A percentile compares a stretch with the other conserved stretches of the same genome.
These are phyloP conservation scores for Eragrostis curvula DNA, from an alignment of 176 grass and related monocot genomes.

Conservation along the genomic window DNA sequence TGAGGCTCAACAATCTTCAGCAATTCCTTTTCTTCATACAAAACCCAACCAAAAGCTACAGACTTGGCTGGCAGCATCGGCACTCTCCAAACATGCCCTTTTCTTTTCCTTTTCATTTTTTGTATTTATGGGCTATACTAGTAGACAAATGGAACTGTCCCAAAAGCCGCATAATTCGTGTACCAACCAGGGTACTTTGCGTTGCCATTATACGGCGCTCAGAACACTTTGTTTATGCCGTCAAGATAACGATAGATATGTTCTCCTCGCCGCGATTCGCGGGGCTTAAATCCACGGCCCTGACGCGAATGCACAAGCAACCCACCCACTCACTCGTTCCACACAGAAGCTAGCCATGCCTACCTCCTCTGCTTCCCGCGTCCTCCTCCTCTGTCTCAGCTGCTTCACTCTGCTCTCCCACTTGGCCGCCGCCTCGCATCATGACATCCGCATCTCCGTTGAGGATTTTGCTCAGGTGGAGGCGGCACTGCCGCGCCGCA, in stretches of 20 bases:
- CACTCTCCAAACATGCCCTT: neutral
- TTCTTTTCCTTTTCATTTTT: neutral
- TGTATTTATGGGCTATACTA: slow-evolving; percentile 6
- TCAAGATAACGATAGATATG: slow-evolving; percentile 26
- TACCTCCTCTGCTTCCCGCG: slow-evolving; percentile 25
- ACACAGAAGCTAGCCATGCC: slow-evolving; percentile 33
- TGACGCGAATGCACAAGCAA: slow-evolving; percentile 22
- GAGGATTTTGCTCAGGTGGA: slow-evolving; percentile 40
- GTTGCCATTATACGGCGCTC: slow-evolving; percentile 50
- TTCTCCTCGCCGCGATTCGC: neutral
- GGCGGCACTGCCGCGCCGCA: slow-evolving; percentile 16
- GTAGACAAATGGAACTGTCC: slow-evolving; percentile 31
- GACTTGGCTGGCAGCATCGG: neutral
- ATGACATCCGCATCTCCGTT: slow-evolving; percentile 31
- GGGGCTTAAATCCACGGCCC: slow-evolving; percentile 36
- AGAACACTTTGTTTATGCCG: slow-evolving; percentile 27
- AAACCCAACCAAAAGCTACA: neutral
- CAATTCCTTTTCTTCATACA: neutral
- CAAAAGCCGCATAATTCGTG: slow-evolving; percentile 20
- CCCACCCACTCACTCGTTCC: neutral
- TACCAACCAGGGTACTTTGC: slow-evolving; percentile 46
- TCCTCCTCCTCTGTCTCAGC: slow-evolving; percentile 30
- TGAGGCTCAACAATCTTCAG: neutral
- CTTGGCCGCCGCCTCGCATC: neutral
- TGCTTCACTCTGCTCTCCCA: slow-evolving; percentile 11